Conservation (phyloP, 2,329 filamentous ascomycete genomes). For the Plectosphaerella plurivora region DNA sequence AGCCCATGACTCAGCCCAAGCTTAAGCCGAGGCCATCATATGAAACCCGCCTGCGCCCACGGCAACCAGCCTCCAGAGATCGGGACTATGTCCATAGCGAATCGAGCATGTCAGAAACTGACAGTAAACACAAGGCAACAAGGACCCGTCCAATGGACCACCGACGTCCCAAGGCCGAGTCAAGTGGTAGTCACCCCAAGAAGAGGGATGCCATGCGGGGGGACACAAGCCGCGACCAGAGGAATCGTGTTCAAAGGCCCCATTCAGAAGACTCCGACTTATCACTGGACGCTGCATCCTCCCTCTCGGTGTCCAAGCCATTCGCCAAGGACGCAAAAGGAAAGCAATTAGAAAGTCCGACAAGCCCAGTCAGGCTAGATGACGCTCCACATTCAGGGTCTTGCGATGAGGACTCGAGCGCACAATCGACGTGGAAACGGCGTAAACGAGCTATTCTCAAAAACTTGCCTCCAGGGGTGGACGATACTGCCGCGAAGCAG, state of each 20-base stretch:
- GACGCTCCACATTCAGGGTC: no score
- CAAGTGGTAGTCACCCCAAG: neutral
- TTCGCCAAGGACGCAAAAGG: constrained; percentile 7
- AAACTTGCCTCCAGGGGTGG: constrained; percentile 75
- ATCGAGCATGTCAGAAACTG: neutral
- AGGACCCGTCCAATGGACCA: constrained; percentile 5
- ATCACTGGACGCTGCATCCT: no score
- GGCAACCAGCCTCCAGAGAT: neutral
- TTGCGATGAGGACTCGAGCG: constrained; percentile 23
- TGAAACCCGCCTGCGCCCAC: no score
- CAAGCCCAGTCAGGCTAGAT: no score
- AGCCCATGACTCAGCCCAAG: no score
- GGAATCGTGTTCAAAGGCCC: no score
- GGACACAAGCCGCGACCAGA: no score
- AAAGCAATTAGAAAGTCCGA: constrained; percentile 13
- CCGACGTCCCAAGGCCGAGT: constrained; percentile 7
- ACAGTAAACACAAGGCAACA: constrained; percentile 1
- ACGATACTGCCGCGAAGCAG: constrained; percentile 77
- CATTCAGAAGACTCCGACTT: no score
- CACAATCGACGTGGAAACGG: constrained; percentile 53
- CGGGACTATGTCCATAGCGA: neutral
- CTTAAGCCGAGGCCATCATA: no score
- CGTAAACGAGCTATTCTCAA: constrained; percentile 65
- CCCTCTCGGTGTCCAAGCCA: no score
- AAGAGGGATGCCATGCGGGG: no score